phyloP scores from a whole-genome alignment of 805 yeast species.

The Kodamaea fukazawae region DNA sequence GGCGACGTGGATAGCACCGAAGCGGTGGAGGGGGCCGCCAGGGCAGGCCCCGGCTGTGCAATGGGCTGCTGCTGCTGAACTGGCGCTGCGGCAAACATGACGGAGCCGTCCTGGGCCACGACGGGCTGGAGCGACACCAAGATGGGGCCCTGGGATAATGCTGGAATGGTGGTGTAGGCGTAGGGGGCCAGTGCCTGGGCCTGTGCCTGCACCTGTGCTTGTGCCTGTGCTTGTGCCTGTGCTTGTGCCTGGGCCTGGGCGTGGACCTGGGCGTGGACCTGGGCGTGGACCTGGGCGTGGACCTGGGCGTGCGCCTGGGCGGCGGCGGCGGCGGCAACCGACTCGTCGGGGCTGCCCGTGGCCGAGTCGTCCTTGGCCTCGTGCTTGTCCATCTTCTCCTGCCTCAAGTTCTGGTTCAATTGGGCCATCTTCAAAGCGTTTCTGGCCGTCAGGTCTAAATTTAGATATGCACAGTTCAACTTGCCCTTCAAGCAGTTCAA shows the following conservation, averaged over 20 bases:
- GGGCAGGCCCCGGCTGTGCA: constrained; percentile 3
- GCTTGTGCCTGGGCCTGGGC: constrained; percentile 2
- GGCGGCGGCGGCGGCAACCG: constrained; percentile 6
- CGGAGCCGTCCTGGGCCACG: constrained; percentile 13
- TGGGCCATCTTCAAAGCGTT: constrained; percentile 51
- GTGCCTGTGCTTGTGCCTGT: not conserved
- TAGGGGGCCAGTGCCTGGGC: constrained; percentile 2
- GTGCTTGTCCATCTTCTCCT: constrained; percentile 18
- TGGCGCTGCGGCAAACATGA: constrained; percentile 12
- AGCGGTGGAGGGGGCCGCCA: not conserved
- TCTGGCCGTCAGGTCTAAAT: constrained; percentile 47
- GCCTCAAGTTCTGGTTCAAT: constrained; percentile 35
- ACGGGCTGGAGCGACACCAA: constrained; percentile 14
- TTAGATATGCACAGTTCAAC: constrained; percentile 47
- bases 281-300: constrained; percentile 4
- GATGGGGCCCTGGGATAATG: not conserved
- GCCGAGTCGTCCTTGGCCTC: constrained; percentile 9
- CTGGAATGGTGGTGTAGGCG: constrained; percentile 4
- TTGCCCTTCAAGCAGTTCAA: constrained; percentile 51
- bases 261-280: constrained; percentile 1
- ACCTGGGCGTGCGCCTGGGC: constrained; percentile 6
- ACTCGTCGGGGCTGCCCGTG: constrained; percentile 1
- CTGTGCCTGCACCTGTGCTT: not conserved
- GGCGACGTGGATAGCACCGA: constrained; percentile 1
- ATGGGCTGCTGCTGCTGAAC: constrained; percentile 5